A percentile compares a stretch with the other conserved stretches of the same genome.
These are phyloP conservation scores for Yamadazyma sp. DNA, from an alignment of 805 yeast genomes.

Conservation along the genomic window DNA sequence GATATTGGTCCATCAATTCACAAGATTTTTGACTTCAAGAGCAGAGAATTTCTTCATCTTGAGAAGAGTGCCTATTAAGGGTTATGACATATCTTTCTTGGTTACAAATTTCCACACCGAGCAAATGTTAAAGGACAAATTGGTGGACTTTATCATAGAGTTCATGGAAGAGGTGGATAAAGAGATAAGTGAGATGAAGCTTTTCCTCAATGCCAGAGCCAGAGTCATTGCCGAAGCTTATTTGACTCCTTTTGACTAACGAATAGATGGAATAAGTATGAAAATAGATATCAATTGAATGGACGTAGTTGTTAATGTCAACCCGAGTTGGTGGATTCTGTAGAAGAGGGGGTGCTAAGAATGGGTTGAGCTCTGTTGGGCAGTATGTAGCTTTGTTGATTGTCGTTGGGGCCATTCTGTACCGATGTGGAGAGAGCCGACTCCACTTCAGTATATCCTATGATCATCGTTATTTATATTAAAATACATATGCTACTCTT, in stretches of 20 bases:
- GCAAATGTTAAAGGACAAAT: slow-evolving; percentile 89
- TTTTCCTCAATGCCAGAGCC: slow-evolving; percentile 95
- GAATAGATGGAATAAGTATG: not conserved
- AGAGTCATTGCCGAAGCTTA: slow-evolving; percentile 97
- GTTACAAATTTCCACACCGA: slow-evolving; percentile 94
- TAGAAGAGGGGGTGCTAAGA: too few relatives aligned
- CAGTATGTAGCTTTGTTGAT: too few relatives aligned
- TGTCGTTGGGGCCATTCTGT: too few relatives aligned
- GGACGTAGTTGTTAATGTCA: too few relatives aligned
- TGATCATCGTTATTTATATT: too few relatives aligned
- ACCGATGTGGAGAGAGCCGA: too few relatives aligned
- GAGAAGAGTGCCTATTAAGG: slow-evolving; percentile 86
- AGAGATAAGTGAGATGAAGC: slow-evolving; percentile 97
- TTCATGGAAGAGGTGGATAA: slow-evolving; percentile 99
- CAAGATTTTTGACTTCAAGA: slow-evolving; percentile 89
- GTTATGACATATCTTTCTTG: slow-evolving; percentile 90
- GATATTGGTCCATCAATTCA: slow-evolving; percentile 90
- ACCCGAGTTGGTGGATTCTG: too few relatives aligned
- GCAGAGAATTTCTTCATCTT: slow-evolving; percentile 92
- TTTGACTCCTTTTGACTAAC: slow-evolving; percentile 79
- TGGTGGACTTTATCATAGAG: slow-evolving; percentile 95
- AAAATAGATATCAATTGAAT: not conserved
- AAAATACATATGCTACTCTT: too few relatives aligned
- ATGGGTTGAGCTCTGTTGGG: too few relatives aligned
- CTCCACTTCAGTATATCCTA: too few relatives aligned